These are phyloP conservation scores for Schizochytrium sp. DNA, from an alignment of 108 stramenopile genomes.

Conservation along the genomic window DNA sequence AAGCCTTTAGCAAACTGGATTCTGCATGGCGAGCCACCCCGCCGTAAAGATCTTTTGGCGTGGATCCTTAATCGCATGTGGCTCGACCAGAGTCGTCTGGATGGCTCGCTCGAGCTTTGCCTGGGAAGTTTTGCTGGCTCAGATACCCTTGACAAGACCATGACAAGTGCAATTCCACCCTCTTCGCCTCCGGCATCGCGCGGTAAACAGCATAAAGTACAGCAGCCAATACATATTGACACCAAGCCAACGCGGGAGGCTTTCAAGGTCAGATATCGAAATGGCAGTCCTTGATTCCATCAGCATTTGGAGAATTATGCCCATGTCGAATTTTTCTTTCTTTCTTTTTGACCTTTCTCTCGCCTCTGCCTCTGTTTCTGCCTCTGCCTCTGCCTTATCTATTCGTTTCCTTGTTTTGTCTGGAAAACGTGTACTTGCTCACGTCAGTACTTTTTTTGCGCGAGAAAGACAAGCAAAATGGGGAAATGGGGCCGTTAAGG, in stretches of 20 bases:
- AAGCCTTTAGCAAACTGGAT: not conserved
- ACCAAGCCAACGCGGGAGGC: not conserved
- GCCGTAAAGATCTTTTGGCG: not conserved
- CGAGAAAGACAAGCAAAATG: too few relatives aligned
- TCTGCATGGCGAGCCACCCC: not conserved
- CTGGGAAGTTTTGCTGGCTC: not conserved
- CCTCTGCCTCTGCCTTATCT: too few relatives aligned
- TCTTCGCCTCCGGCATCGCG: not conserved
- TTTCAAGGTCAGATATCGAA: not conserved
- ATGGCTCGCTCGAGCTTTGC: constrained; percentile 4
- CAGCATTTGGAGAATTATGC: too few relatives aligned
- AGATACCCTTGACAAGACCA: not conserved
- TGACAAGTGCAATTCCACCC: not conserved
- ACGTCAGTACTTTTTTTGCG: too few relatives aligned
- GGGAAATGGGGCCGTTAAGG: too few relatives aligned
- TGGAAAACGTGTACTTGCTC: too few relatives aligned
- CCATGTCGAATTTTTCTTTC: too few relatives aligned
- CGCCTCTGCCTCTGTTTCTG: too few relatives aligned
- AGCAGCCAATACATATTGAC: not conserved
- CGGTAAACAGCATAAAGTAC: not conserved
- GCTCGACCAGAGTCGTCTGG: not conserved
- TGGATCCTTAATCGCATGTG: constrained; percentile 4
- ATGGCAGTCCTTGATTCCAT: not conserved
- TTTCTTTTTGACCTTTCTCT: too few relatives aligned
- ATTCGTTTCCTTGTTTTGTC: too few relatives aligned